These are phyloP conservation scores for Tetratostichococcus sp. DNA, from an alignment of 139 green algal genomes.

Conservation along the genomic window DNA sequence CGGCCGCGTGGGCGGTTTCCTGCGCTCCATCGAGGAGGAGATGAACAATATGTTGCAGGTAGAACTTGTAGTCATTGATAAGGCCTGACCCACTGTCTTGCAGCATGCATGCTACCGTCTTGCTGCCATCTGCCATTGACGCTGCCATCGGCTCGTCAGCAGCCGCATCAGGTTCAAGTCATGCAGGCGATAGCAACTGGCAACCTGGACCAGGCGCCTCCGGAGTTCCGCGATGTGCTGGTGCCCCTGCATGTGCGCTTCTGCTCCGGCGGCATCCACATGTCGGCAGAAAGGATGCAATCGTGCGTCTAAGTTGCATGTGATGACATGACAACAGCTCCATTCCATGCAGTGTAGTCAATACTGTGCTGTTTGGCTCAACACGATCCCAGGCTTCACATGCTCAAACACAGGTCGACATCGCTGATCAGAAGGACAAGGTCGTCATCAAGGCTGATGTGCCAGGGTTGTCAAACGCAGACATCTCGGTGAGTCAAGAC, in stretches of 20 bases:
- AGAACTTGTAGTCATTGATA: too few relatives aligned
- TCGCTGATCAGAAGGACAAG: background rate
- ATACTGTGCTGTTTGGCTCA: too few relatives aligned
- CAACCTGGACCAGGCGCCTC: background rate
- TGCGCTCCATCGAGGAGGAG: slow-evolving; percentile 1
- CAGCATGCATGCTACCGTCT: too few relatives aligned
- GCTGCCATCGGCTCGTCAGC: too few relatives aligned
- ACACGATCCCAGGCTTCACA: too few relatives aligned
- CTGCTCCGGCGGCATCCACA: background rate
- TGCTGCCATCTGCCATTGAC: too few relatives aligned
- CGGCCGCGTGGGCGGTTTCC: background rate
- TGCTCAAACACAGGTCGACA: background rate
- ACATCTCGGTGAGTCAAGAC: background rate
- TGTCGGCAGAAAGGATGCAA: too few relatives aligned
- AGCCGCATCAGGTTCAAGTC: too few relatives aligned
- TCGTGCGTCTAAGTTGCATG: too few relatives aligned
- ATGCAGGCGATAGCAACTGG: background rate
- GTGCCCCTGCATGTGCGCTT: background rate
- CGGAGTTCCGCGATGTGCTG: background rate
- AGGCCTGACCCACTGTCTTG: too few relatives aligned
- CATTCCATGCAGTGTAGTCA: too few relatives aligned
- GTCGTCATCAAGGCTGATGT: background rate
- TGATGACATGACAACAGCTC: too few relatives aligned
- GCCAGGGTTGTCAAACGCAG: background rate
- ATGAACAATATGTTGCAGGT: background rate